Evolutionary conservation across 176 grass and related monocot species (phyloP).

Genomic region (Oryza rufipogon): DNA sequence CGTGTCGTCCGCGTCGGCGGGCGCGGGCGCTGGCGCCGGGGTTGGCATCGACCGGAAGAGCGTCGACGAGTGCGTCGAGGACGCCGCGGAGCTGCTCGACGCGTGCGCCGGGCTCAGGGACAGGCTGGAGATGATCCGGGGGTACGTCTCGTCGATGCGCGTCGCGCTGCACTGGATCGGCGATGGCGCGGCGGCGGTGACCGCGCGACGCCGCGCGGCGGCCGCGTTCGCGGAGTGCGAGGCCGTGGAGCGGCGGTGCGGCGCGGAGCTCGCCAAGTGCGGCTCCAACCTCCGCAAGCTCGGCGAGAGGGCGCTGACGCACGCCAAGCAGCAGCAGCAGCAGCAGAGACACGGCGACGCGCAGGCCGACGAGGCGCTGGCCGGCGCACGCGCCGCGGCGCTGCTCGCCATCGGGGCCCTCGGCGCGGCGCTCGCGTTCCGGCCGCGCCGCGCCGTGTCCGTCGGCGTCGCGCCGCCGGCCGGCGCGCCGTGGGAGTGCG

Average conservation of each 20-base stretch:
- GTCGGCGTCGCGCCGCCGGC: neutral
- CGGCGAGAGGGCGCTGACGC: constrained; percentile 52
- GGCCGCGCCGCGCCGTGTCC: constrained; percentile 43
- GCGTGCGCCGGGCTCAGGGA: constrained; percentile 57
- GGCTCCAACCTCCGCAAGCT: constrained; percentile 72
- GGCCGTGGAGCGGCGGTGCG: constrained; percentile 62
- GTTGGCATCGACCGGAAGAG: constrained; percentile 39
- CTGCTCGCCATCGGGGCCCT: constrained; percentile 51
- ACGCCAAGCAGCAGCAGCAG: neutral
- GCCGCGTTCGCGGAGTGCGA: constrained; percentile 62
- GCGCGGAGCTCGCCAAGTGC: constrained; percentile 73
- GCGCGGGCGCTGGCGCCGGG: no score
- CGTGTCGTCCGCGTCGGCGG: neutral
- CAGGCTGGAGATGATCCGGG: constrained; percentile 48
- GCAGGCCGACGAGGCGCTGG: constrained; percentile 40
- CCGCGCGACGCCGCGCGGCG: constrained; percentile 6
- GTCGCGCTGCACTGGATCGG: constrained; percentile 63
- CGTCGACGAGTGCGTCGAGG: constrained; percentile 59
- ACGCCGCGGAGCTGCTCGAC: constrained; percentile 74
- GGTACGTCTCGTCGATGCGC: constrained; percentile 47
- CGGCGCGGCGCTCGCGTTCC: constrained; percentile 63
- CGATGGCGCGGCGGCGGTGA: neutral
- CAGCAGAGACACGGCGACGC: neutral
- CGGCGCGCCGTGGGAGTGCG: constrained; percentile 50
- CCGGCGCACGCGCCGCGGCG: constrained; percentile 55